Percentiles rank a stretch among this genome's conserved stretches.
These are phyloP conservation scores for Globisporangium okanoganense DNA, from an alignment of 352 stramenopile genomes.

Conservation along the genomic window DNA sequence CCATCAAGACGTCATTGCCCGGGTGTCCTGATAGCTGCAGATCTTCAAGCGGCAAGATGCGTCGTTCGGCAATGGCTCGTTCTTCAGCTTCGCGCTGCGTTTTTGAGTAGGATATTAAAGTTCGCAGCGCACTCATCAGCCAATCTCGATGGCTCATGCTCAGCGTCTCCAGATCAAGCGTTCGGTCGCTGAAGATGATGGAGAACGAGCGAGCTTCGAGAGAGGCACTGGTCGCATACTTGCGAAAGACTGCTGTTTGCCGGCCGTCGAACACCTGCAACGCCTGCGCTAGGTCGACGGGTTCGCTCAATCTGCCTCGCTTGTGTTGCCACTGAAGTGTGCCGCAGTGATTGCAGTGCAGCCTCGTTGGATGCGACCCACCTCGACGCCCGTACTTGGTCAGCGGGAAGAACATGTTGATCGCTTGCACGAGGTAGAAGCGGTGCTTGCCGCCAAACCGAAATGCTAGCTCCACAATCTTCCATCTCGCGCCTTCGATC, in stretches of 20 bases:
- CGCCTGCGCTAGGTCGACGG: conserved; percentile 71
- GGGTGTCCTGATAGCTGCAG: neutral
- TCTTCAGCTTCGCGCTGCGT: conserved; percentile 71
- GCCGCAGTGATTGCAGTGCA: conserved; percentile 80
- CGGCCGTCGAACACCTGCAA: conserved; percentile 66
- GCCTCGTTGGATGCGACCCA: conserved; percentile 57
- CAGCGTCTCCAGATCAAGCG: conserved; percentile 76
- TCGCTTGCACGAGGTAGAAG: conserved; percentile 79
- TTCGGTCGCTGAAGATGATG: conserved; percentile 71
- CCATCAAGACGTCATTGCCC: neutral
- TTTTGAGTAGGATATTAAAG: conserved; percentile 65
- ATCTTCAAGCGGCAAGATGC: conserved; percentile 41
- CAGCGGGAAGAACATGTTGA: conserved; percentile 85
- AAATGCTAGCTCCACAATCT: conserved; percentile 83
- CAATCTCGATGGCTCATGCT: conserved; percentile 77
- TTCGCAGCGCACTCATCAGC: conserved; percentile 73
- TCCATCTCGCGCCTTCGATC: conserved; percentile 79
- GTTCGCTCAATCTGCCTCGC: conserved; percentile 56
- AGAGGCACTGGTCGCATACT: conserved; percentile 44
- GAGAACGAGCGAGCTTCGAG: conserved; percentile 64
- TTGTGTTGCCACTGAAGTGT: conserved; percentile 88
- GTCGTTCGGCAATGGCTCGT: conserved; percentile 67
- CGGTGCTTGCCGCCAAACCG: conserved; percentile 82
- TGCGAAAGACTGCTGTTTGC: conserved; percentile 73
- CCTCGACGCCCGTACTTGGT: conserved; percentile 78